Evolutionary conservation across 2,329 filamentous ascomycete genomes (phyloP), one percentile per base, ranked within the genome.

Genomic region (Xylariaceae sp.): DNA sequence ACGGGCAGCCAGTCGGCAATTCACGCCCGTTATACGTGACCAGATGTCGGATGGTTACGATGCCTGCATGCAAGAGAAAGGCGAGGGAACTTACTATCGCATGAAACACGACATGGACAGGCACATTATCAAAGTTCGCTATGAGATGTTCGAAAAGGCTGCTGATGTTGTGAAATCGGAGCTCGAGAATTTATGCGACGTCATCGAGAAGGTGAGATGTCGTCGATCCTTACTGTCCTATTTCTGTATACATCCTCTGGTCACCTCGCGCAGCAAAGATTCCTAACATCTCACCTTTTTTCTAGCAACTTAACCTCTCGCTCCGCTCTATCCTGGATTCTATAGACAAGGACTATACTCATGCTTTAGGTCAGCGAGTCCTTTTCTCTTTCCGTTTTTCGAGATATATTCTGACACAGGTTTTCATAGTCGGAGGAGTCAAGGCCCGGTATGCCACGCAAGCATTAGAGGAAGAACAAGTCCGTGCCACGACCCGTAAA

Each of bases 1-100:
- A 65, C 76, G 79, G 34, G 78, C 82, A 2, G 78, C 79, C 13
- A 85, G 78, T 64, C 78, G 83, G 3, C 73, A 79, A 39, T 84
- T 86, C 58, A 76, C 74, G 0, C 82, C 81, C 0, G 73, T 74
- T 2, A 77, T 86, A 56, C 67, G 72, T 3, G 49, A 64, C 1
- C 70, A 69, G 37, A 83, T 87, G 78, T 61, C 63, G 1, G 60
- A 69, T 1, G 77, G 74, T 0, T 86, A 86, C 66, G 58, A 72
- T 0, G 54, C 51, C 0, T 84, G 81, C 66, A 62, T 69, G 3
- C 63, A 69, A 0, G 79, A 84, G 66, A 45, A 47, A n/a, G 75
- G 79, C 3, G 3, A 44, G 0, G 82, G 83, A 2, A 73, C 68
- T 9, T 84, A 73, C 66, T 70, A 58, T 42, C 76, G 82, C 2